Conservation (phyloP, 1,284 basidiomycete genomes). For the Irpex sp. region DNA sequence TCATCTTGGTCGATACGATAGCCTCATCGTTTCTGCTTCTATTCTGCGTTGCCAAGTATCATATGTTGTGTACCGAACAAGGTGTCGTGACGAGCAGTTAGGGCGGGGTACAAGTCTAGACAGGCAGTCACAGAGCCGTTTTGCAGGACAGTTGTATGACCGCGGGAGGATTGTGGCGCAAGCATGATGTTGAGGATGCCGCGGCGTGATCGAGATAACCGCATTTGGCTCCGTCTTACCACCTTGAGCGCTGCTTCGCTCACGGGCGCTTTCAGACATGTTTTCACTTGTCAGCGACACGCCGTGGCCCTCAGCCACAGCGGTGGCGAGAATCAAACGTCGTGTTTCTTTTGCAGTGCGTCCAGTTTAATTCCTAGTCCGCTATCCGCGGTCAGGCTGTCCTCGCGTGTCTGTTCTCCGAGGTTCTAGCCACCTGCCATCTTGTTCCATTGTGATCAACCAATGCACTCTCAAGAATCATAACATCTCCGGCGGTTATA, state of each 20-base stretch:
- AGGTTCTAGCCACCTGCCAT: constrained; percentile 38
- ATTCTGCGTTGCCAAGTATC: background rate
- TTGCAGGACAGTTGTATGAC: background rate
- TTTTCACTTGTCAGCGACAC: background rate
- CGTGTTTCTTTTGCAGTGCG: constrained; percentile 6
- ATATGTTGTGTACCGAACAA: background rate
- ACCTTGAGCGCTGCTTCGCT: background rate
- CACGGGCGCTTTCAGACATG: background rate
- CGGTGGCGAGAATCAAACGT: constrained; percentile 14
- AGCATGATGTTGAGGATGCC: background rate
- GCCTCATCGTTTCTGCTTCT: background rate
- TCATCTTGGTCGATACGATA: no score
- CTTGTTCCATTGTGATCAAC: constrained; percentile 29
- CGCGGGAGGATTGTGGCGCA: constrained; percentile 3
- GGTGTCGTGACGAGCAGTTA: background rate
- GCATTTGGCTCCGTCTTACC: background rate
- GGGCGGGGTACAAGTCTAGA: background rate
- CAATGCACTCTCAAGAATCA: constrained; percentile 29
- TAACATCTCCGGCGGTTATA: constrained; percentile 38
- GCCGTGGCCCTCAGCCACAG: background rate
- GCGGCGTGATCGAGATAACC: background rate
- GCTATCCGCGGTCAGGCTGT: constrained; percentile 14
- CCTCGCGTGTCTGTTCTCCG: constrained; percentile 30
- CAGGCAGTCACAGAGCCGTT: background rate
- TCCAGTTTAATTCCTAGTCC: background rate